Conservation (phyloP, 306 rosid genomes). For the Vigna angularis region DNA sequence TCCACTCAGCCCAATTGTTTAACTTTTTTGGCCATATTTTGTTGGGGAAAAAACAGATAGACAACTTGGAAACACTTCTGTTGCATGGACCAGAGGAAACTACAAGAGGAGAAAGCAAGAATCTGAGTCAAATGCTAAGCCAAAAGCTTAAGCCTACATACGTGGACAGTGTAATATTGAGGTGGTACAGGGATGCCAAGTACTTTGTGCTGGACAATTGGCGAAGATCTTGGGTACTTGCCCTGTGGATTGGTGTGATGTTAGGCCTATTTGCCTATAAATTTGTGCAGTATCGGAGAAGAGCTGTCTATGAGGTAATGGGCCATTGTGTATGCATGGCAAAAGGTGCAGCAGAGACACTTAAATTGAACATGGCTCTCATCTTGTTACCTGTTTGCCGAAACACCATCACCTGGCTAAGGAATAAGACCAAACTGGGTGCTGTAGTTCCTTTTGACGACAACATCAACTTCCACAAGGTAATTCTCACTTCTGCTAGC, state of each 20-base stretch:
- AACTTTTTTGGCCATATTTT: slow-evolving; percentile 26
- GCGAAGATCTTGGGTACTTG: slow-evolving; percentile 59
- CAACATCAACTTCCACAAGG: slow-evolving; percentile 66
- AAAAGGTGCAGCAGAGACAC: slow-evolving; percentile 77
- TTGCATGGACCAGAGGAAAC: slow-evolving; percentile 55
- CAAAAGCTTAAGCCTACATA: slow-evolving; percentile 53
- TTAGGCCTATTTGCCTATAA: slow-evolving; percentile 59
- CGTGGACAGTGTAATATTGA: slow-evolving; percentile 39
- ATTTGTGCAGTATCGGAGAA: slow-evolving; percentile 55
- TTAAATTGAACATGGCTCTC: slow-evolving; percentile 71
- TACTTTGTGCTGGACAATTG: slow-evolving; percentile 69
- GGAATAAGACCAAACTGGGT: slow-evolving; percentile 59
- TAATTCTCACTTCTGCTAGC: slow-evolving; percentile 35
- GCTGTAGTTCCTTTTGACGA: slow-evolving; percentile 63
- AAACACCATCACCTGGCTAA: slow-evolving; percentile 67
- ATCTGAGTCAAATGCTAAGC: slow-evolving; percentile 57
- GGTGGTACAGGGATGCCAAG: slow-evolving; percentile 49
- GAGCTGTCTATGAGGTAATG: slow-evolving; percentile 58
- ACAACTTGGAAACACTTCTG: slow-evolving; percentile 60
- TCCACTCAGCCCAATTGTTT: slow-evolving; percentile 13
- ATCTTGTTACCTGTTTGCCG: slow-evolving; percentile 69
- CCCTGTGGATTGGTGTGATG: slow-evolving; percentile 62
- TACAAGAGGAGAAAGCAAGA: slow-evolving; percentile 52
- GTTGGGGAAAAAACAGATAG: slow-evolving; percentile 55
- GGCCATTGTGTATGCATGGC: slow-evolving; percentile 80